Evolutionary conservation across 768 basidiomycete species (phyloP).

Genomic region (Rhizopogon roseolus): DNA sequence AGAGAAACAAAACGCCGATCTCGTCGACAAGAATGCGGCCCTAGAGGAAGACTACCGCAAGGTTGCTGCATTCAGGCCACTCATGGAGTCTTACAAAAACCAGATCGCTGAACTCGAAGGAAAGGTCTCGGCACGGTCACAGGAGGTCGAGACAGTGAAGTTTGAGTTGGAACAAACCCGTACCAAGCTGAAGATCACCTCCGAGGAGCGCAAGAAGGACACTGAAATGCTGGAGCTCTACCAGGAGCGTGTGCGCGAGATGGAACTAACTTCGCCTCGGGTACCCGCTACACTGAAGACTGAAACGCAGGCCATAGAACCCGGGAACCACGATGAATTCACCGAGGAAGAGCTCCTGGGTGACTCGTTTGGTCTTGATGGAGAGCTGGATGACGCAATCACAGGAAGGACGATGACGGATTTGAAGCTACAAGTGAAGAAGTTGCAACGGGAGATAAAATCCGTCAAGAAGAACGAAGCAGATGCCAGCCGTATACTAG

Average conservation of each 20-base stretch:
- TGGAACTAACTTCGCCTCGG: slow-evolving; percentile 66
- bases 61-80: slow-evolving; percentile 77
- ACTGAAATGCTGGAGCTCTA: slow-evolving; percentile 83
- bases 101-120: slow-evolving; percentile 80
- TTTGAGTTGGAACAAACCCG: slow-evolving; percentile 76
- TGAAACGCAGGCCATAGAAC: slow-evolving; percentile 13
- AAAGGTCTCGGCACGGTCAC: slow-evolving; percentile 57
- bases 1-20: slow-evolving; percentile 88
- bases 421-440: slow-evolving; percentile 82
- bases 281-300: slow-evolving; percentile 29
- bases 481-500: slow-evolving; percentile 71
- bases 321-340: slow-evolving; percentile 21
- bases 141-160: slow-evolving; percentile 67
- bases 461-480: slow-evolving; percentile 68
- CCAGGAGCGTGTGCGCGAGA: slow-evolving; percentile 86
- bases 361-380: slow-evolving; percentile 62
- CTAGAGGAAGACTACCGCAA: slow-evolving; percentile 93
- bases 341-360: slow-evolving; percentile 48
- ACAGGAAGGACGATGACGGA: slow-evolving; percentile 87
- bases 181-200: slow-evolving; percentile 61
- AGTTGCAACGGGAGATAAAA: slow-evolving; percentile 76
- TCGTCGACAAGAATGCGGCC: slow-evolving; percentile 87
- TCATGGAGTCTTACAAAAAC: slow-evolving; percentile 89
- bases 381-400: slow-evolving; percentile 85
- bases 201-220: slow-evolving; percentile 71